Base-by-base conservation (phyloP, 208 protist genomes). In the Crithidia acanthocephali region DNA sequence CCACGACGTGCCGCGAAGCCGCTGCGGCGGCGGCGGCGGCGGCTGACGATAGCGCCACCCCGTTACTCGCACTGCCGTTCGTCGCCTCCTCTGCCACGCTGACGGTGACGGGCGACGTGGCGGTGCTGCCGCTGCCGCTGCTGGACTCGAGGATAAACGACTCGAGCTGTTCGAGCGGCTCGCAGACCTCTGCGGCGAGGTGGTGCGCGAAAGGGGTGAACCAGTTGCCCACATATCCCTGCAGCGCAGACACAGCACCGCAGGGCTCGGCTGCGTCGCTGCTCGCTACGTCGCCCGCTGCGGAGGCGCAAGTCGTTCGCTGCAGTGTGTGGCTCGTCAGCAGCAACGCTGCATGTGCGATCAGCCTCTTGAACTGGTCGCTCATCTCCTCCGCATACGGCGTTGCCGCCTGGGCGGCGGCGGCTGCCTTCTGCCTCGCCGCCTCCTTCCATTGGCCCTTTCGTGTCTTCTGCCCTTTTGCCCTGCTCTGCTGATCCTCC, bases 131-230 rank as follows among this genome's bases (percentile, higher is more conserved):
- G 44, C 11, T 13, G 35, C 35, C 11, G 11, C 44, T 68, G 27
- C 56, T 63, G 50, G 65, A 33, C 23, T 72, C 58, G 8, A 40
- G 18, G 18, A 72, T 64, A 40, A 22, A 18, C n/a, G 32, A 16
- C 42, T 78, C 72, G 4, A 78, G 66, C 50, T 57, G 58, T 59
- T 72, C 72, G 47, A 78, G 32, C 3, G 72, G 72, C 28, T 30
- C 42, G 61, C 72, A 72, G 40, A 72, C 65, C 42, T 53, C 37
- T 33, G 45, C n/a, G 8, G 66, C 8, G 20, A 72, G 50, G 30
- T 57, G 30, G 18, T 30, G 28, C 20, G 58, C 65, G 51, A 48
- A 68, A 13, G 32, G 9, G 18, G 10, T 35, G 33, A 78, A 55
- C 72, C 72, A 61, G 35, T 15, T 30, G n/a, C 27, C 37, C 25